phyloP scores from a whole-genome alignment of 73 alveolate species.

The Tetrahymena elliotti region DNA sequence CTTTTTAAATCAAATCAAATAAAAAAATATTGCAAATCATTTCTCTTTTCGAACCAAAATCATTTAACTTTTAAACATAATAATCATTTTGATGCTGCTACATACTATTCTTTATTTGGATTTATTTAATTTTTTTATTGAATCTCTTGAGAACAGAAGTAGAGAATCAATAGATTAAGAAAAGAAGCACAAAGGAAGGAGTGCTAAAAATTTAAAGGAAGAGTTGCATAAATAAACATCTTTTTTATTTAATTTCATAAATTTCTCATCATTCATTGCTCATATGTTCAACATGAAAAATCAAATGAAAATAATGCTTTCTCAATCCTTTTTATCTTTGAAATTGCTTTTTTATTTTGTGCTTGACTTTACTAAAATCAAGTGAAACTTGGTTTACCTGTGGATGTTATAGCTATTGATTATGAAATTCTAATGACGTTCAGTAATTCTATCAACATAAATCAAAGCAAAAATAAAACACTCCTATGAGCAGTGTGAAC shows the following conservation, averaged over 20 bases:
- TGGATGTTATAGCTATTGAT: conserved; percentile 40
- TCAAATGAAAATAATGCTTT: neutral
- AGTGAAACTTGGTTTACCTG: conserved; percentile 24
- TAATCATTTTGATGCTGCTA: too few relatives aligned
- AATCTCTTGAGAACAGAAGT: neutral
- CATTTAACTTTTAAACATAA: neutral
- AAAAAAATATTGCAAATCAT: neutral
- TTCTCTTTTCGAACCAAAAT: too few relatives aligned
- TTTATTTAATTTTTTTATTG: neutral
- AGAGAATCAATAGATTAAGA: neutral
- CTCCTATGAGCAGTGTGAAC: conserved; percentile 45
- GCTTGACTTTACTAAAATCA: neutral
- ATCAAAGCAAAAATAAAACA: conserved; percentile 53
- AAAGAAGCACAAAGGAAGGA: neutral
- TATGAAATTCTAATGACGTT: conserved; percentile 20
- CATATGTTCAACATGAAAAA: too few relatives aligned
- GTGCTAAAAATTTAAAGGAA: neutral
- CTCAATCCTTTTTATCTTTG: neutral
- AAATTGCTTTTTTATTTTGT: neutral
- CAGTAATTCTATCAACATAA: conserved; percentile 55
- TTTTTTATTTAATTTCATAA: too few relatives aligned
- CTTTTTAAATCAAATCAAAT: too few relatives aligned
- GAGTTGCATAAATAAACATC: neutral
- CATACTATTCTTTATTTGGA: neutral
- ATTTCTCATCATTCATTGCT: neutral